Percentiles rank a stretch among this genome's conserved stretches.
Conservation (phyloP, 331 rosid species). For the Spiraea crenata region DNA sequence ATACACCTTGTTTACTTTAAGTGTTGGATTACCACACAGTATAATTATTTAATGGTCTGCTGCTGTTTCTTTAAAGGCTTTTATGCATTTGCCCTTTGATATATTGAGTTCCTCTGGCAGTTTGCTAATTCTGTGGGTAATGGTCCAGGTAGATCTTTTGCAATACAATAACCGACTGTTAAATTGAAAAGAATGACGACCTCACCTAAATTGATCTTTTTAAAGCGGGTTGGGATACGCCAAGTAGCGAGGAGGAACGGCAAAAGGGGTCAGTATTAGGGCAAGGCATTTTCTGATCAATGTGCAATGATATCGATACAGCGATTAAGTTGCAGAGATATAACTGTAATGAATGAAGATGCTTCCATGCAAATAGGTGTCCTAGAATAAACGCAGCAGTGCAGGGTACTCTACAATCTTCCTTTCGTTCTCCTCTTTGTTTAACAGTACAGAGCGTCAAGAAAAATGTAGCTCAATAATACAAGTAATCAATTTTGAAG, state of each 20-base stretch:
- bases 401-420: not conserved
- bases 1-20: no score
- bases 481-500: not conserved
- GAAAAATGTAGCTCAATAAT: no score
- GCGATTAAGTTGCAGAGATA: no score
- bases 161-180: no score
- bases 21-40: not conserved
- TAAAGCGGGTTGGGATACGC: no score
- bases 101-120: not conserved
- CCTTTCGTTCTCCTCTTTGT: not conserved
- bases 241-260: no score
- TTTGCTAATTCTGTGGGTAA: not conserved
- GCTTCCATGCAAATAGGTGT: not conserved
- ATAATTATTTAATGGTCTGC: not conserved
- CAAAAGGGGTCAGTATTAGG: no score
- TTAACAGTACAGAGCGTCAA: not conserved
- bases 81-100: not conserved
- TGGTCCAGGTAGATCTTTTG: not conserved
- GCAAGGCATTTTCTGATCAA: no score
- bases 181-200: no score
- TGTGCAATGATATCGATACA: no score
- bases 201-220: no score
- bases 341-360: not conserved
- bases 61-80: not conserved
- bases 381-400: not conserved